Evolutionary conservation across 148 eudicot genomes (phyloP).

Genomic region (Nepenthes mirabilis): DNA sequence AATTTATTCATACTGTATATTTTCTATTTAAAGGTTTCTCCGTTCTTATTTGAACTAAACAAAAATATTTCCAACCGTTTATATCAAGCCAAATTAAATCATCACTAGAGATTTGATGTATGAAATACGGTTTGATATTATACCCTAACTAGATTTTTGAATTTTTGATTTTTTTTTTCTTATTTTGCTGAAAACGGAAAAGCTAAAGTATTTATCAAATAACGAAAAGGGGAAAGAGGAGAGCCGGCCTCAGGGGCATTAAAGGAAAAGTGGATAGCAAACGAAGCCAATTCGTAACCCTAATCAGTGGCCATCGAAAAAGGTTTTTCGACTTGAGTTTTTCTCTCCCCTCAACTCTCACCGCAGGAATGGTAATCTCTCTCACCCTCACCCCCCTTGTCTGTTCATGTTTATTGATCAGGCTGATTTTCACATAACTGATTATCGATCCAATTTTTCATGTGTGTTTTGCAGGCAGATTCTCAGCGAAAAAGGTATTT

Average conservation of each 20-base stretch:
- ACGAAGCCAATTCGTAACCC: background rate
- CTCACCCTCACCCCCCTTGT: background rate
- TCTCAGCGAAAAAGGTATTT: conserved; percentile 60
- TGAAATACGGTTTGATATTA: background rate
- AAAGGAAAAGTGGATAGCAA: too few species aligned
- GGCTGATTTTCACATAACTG: background rate
- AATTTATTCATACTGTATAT: too few species aligned
- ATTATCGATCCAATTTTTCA: background rate
- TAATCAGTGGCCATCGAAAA: background rate
- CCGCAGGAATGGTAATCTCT: background rate
- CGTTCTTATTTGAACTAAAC: background rate
- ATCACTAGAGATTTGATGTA: background rate
- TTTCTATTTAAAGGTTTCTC: too few species aligned
- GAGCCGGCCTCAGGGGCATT: too few species aligned
- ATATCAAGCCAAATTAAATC: background rate
- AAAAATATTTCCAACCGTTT: too few species aligned
- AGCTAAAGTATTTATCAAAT: too few species aligned
- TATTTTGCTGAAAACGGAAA: too few species aligned
- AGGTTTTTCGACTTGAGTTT: background rate
- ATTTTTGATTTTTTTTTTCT: too few species aligned
- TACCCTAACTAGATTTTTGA: background rate
- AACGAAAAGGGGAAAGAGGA: too few species aligned
- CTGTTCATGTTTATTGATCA: background rate
- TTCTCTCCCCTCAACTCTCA: background rate
- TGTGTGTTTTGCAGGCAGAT: conserved; percentile 46